Evolutionary conservation across 768 basidiomycete species (phyloP).

Genomic region (Pleurotus cornucopiae): DNA sequence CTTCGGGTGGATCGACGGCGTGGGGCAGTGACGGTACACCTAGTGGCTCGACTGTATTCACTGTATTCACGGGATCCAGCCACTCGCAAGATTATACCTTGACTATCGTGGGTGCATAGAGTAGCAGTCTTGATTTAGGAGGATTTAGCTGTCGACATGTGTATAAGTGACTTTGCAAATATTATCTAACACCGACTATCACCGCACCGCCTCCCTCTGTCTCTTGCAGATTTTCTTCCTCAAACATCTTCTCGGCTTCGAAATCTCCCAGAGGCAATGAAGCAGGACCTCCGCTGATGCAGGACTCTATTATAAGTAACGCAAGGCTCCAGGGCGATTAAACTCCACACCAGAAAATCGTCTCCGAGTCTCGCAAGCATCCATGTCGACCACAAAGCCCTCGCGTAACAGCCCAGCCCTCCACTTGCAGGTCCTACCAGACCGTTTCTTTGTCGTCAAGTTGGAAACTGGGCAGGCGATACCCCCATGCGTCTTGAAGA

Average conservation of each 20-base stretch:
- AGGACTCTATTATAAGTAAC: neutral
- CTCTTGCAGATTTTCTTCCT: neutral
- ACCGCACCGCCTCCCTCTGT: slow-evolving; percentile 8
- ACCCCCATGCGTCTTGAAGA: slow-evolving; percentile 29
- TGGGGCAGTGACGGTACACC: slow-evolving; percentile 49
- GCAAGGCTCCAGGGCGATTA: neutral
- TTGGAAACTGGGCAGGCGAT: slow-evolving; percentile 32
- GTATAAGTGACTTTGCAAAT: neutral
- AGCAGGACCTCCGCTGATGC: slow-evolving; percentile 7
- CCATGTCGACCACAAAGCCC: slow-evolving; percentile 17
- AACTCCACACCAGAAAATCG: neutral
- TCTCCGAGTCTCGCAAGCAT: neutral
- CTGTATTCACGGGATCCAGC: slow-evolving; percentile 32
- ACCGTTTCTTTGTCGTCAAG: slow-evolving; percentile 43
- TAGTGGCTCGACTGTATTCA: slow-evolving; percentile 42
- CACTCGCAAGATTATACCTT: slow-evolving; percentile 33
- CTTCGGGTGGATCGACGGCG: slow-evolving; percentile 43
- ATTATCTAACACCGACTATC: slow-evolving; percentile 15
- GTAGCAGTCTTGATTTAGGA: neutral
- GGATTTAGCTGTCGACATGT: neutral
- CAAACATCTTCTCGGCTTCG: slow-evolving; percentile 5
- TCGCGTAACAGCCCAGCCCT: slow-evolving; percentile 42
- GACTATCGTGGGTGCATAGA: slow-evolving; percentile 30
- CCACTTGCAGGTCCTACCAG: slow-evolving; percentile 39
- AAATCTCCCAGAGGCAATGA: slow-evolving; percentile 2